Evolutionary conservation across 352 stramenopile genomes (phyloP).

Genomic region (Phytopythium montanum): DNA sequence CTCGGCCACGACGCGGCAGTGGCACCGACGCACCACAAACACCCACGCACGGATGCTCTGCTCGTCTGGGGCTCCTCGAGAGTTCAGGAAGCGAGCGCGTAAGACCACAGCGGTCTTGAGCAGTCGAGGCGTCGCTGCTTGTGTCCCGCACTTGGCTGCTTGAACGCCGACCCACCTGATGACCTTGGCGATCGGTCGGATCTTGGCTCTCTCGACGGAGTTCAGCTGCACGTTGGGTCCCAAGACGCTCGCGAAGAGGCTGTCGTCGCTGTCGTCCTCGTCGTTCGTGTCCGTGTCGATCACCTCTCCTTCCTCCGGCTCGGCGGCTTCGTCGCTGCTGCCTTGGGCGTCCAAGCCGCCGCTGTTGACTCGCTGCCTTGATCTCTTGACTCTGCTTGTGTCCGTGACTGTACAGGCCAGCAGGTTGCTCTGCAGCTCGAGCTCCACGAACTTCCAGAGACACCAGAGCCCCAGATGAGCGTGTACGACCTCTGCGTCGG

Average conservation of each 20-base stretch:
- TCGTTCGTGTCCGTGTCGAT: slow-evolving; percentile 9
- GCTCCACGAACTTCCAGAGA: slow-evolving; percentile 74
- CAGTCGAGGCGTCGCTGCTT: slow-evolving; percentile 45
- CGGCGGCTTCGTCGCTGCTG: slow-evolving; percentile 18
- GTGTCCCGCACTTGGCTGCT: slow-evolving; percentile 26
- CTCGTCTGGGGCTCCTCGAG: not conserved
- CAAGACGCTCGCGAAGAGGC: slow-evolving; percentile 23
- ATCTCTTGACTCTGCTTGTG: slow-evolving; percentile 25
- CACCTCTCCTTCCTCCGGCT: slow-evolving; percentile 27
- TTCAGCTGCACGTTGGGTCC: slow-evolving; percentile 36
- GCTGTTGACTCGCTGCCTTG: slow-evolving; percentile 17
- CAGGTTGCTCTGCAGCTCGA: slow-evolving; percentile 74
- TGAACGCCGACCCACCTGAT: slow-evolving; percentile 40
- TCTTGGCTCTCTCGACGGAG: slow-evolving; percentile 20
- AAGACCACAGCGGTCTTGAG: slow-evolving; percentile 52
- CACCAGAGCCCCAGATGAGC: slow-evolving; percentile 72
- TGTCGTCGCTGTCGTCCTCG: slow-evolving; percentile 14
- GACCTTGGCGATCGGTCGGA: slow-evolving; percentile 56
- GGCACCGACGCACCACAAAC: slow-evolving; percentile 64
- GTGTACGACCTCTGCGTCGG: slow-evolving; percentile 59
- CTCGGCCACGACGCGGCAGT: slow-evolving; percentile 72
- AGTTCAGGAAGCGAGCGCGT: slow-evolving; percentile 39
- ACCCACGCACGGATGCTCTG: slow-evolving; percentile 44
- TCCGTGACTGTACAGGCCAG: slow-evolving; percentile 65
- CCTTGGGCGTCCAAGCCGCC: slow-evolving; percentile 17